Base-by-base conservation (phyloP, 2,329 filamentous ascomycete species). In the Epichloe aotearoae region DNA sequence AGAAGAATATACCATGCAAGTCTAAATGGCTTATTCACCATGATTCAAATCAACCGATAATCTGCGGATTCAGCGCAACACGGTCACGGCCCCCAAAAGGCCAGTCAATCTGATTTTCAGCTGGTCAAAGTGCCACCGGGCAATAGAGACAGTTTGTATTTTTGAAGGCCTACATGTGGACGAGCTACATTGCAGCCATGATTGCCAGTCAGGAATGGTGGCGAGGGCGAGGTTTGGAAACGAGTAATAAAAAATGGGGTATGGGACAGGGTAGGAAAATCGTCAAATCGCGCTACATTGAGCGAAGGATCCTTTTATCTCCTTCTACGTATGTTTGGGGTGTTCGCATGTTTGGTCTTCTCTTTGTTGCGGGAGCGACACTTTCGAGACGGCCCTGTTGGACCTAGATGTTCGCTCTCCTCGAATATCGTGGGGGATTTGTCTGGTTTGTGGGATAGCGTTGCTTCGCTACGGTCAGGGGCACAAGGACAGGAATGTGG, bases 331-430 rank as follows among this genome's bases (percentile, higher is more conserved):
- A 12, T 36, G 48, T 46, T 5, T 51, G n/a, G 26, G 44, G 41
- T 46, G 15, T 50, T 38, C 0, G 23, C 23, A 36, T 26, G 33
- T 50, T 41, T 50, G 23, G 12, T 38, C 42, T 30, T 51, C 19
- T 34, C n/a, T 45, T 41, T 30, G 6, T 19, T 23, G 8, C 26
- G 41, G 30, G 33, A 20, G 42, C 4, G 39, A 49, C 19, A n/a
- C n/a, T 46, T 19, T 34, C 14, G 36, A 30, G 17, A 20, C 37
- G 46, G 37, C 37, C 40, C n/a, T 17, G 39, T 38, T 48, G 46
- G 38, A 45, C 45, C 36, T 50, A 49, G 49, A 52, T 54, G 41
- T 40, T 51, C 47, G 39, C 46, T 37, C 49, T 23, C 33, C 43
- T 50, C 23, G 40, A 44, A 48, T 44, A 12, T 33, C 40, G 14